Evolutionary conservation across 768 basidiomycete genomes (phyloP).

Genomic region (Lactarius deliciosus): DNA sequence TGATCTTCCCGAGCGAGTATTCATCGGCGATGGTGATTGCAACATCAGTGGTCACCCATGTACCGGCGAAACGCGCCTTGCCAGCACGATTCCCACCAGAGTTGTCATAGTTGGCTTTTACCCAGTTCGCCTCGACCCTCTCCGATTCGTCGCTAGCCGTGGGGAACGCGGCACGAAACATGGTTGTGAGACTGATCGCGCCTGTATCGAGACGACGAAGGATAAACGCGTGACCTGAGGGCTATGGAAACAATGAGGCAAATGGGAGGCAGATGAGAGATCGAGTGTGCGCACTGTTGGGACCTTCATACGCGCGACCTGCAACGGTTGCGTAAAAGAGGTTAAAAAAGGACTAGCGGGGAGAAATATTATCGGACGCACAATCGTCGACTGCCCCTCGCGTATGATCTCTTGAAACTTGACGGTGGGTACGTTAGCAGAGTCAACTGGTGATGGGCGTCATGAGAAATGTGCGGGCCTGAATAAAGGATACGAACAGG

Average conservation of each 20-base stretch:
- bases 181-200: conserved; percentile 89
- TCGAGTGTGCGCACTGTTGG: conserved; percentile 51
- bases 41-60: conserved; percentile 71
- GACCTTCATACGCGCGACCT: conserved; percentile 90
- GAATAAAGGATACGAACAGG: conserved; percentile 31
- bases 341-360: conserved; percentile 15
- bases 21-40: conserved; percentile 67
- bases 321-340: conserved; percentile 27
- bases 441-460: conserved; percentile 38
- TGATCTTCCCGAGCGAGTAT: conserved; percentile 62
- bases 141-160: conserved; percentile 74
- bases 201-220: conserved; percentile 92
- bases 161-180: conserved; percentile 95
- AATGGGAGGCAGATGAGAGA: conserved; percentile 23
- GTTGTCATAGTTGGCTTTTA: conserved; percentile 75
- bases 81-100: conserved; percentile 62
- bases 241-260: conserved; percentile 43
- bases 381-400: conserved; percentile 84
- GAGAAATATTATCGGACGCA: conserved; percentile 39
- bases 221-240: conserved; percentile 86
- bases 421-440: conserved; percentile 60
- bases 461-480: conserved; percentile 21
- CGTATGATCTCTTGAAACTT: conserved; percentile 92
- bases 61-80: conserved; percentile 81
- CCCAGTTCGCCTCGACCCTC: conserved; percentile 77